Evolutionary conservation across 805 yeast genomes (phyloP), one percentile per base, ranked within the genome.

Genomic region (Pichia cabralensis): DNA sequence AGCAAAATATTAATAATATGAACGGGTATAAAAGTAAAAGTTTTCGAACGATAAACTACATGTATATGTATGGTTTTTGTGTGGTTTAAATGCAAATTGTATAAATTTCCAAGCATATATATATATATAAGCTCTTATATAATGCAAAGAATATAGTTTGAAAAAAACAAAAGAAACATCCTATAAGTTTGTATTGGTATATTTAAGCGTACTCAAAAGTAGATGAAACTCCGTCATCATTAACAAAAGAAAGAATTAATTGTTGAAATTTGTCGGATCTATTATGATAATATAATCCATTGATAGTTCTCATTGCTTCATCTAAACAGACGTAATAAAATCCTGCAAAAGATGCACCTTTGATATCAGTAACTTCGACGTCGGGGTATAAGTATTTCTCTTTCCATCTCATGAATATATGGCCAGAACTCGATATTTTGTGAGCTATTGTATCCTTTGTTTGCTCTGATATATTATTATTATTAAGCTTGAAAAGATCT

Each of bases 401-500:
- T 58, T 88, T 88, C 97, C 97, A 88, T 45, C 96, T 68, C 96
- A 88, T 88, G 53, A 76, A 88, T 6, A 88, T 58, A 47, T 61
- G 69, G n/a, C n/a, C n/a, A n/a, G n/a, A n/a, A n/a, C 38, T 75
- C 67, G 41, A 65, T 59, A 31, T 61, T 44, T 11, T 25, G 22
- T 4, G 55, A 31, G n/a, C n/a, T n/a, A n/a, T n/a, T n/a, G n/a
- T n/a, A n/a, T n/a, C n/a, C n/a, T n/a, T n/a, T n/a, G n/a, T n/a
- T n/a, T n/a, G n/a, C n/a, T n/a, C n/a, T n/a, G n/a, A n/a, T n/a
- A n/a, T n/a, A n/a, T n/a, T n/a, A n/a, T n/a, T n/a, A n/a, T n/a
- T n/a, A n/a, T n/a, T n/a, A n/a, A n/a, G n/a, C n/a, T n/a, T n/a
- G n/a, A 51, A 56, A 7, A 47, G 27, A 42, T 58, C 47, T 31